Evolutionary conservation across 148 eudicot species (phyloP).

Genomic region (Chenopodium quinoa): DNA sequence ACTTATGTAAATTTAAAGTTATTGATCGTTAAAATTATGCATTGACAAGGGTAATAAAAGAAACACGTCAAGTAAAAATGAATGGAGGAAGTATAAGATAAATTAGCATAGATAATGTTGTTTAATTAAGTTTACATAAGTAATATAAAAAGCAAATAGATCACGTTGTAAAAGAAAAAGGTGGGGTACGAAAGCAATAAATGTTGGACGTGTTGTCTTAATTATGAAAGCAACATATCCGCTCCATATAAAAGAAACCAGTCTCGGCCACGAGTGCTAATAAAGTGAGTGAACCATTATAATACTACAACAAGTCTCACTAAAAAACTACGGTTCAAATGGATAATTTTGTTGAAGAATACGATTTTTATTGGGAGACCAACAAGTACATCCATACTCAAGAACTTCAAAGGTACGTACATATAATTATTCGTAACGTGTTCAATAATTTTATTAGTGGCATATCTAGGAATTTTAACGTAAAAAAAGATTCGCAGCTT

Average conservation of each 20-base stretch:
- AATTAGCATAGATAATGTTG: too few relatives aligned
- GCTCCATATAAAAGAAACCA: background rate
- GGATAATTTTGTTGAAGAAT: conserved; percentile 48
- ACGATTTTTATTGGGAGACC: conserved; percentile 61
- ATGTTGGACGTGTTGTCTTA: background rate
- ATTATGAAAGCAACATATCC: background rate
- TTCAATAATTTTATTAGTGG: background rate
- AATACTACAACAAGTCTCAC: background rate
- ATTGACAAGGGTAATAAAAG: too few relatives aligned
- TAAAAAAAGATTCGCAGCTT: too few relatives aligned
- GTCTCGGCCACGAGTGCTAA: background rate
- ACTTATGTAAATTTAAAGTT: too few relatives aligned
- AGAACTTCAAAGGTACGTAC: conserved; percentile 53
- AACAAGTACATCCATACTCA: conserved; percentile 47
- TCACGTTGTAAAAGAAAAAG: background rate
- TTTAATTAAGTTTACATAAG: too few relatives aligned
- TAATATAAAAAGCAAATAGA: background rate
- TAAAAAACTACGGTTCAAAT: background rate
- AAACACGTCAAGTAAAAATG: too few relatives aligned
- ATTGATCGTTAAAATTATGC: too few relatives aligned
- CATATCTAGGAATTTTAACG: too few relatives aligned
- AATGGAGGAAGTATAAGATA: too few relatives aligned
- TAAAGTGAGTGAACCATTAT: background rate
- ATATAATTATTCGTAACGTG: too few relatives aligned
- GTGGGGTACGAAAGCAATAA: background rate